Base-by-base conservation (phyloP, 805 yeast genomes). In the Yarrowia alimentaria region DNA sequence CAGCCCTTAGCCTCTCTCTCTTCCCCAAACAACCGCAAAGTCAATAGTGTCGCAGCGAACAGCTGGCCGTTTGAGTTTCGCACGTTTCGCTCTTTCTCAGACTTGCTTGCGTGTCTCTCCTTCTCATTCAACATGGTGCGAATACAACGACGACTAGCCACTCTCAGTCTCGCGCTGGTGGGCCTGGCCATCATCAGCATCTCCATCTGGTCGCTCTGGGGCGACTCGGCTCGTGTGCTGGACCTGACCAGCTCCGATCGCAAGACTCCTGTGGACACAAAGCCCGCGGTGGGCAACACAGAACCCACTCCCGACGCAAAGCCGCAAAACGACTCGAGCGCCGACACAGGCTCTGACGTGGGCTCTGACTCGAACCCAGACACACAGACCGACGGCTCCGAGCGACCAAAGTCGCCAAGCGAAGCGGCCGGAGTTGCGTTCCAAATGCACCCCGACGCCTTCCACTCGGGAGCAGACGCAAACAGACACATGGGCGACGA, bases 401-500 rank as follows among this genome's bases (percentile, higher is more conserved):
- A 13, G 6, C 43, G 45, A 17, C 32, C 32, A 9, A 40, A 40
- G n/a, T 40, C 47, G 8, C 47, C 47, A 3, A 19, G 33, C 1
- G 47, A 28, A 2, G 30, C 33, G 18, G 32, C 47, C 13, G 47
- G 47, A 6, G 33, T 40, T 24, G 25, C 25, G 17, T 40, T 40
- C 13, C 25, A 28, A 10, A 40, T 40, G 47, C 47, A 40, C 14
- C 47, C 47, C 11, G 25, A 40, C 33, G 19, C 25, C 12, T 43
- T 43, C 30, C 50, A 43, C 11, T 33, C 50, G 12, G 37, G 37
- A 4, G 22, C 11, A 2, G 50, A 43, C 22, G 28, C 50, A 4
- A 43, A 43, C 37, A 19, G 50, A 21, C 50, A 43, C 18, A 30
- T 43, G 50, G 50, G 50, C 16, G 13, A 43, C 12, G 50, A 43